phyloP scores from a whole-genome alignment of 2,329 filamentous ascomycete genomes.

The Cercospora sesami region DNA sequence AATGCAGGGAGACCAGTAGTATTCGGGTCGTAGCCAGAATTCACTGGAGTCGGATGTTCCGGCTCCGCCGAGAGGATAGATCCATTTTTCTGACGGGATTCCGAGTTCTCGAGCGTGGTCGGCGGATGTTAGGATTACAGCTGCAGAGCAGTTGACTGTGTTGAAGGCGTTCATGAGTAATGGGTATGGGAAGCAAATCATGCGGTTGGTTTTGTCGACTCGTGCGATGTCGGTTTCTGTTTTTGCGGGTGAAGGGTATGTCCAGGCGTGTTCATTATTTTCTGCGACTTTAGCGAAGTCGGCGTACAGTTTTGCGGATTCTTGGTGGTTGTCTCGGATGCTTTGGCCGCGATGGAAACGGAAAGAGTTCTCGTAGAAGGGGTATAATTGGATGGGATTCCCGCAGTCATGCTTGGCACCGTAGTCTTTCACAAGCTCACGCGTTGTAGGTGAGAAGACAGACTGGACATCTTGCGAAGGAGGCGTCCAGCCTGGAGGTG shows the following conservation, averaged over 20 bases:
- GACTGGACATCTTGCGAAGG: slow-evolving; percentile 49
- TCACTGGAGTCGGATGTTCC: slow-evolving; percentile 59
- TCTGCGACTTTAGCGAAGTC: slow-evolving; percentile 60
- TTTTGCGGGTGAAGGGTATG: slow-evolving; percentile 49
- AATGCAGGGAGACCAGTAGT: slow-evolving; percentile 59
- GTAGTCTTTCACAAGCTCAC: slow-evolving; percentile 52
- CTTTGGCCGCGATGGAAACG: slow-evolving; percentile 59
- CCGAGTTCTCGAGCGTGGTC: slow-evolving; percentile 56
- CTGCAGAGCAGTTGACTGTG: slow-evolving; percentile 63
- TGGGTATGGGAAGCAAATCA: slow-evolving; percentile 69
- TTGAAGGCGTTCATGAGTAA: slow-evolving; percentile 73
- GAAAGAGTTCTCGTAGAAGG: slow-evolving; percentile 65
- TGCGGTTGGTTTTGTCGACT: slow-evolving; percentile 59
- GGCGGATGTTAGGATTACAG: slow-evolving; percentile 60
- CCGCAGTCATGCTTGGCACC: slow-evolving; percentile 61
- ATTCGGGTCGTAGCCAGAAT: slow-evolving; percentile 66
- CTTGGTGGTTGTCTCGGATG: slow-evolving; percentile 56
- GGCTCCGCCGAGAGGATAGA: slow-evolving; percentile 65
- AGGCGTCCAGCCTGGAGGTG: slow-evolving; percentile 61
- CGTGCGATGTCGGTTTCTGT: slow-evolving; percentile 56
- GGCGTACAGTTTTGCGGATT: slow-evolving; percentile 62
- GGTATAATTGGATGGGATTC: slow-evolving; percentile 66
- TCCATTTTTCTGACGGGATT: slow-evolving; percentile 58
- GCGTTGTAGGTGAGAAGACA: slow-evolving; percentile 55
- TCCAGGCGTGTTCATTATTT: slow-evolving; percentile 59